These are phyloP conservation scores for Forsythia viridissima DNA, from an alignment of 257 asterid genomes.

Conservation along the genomic window DNA sequence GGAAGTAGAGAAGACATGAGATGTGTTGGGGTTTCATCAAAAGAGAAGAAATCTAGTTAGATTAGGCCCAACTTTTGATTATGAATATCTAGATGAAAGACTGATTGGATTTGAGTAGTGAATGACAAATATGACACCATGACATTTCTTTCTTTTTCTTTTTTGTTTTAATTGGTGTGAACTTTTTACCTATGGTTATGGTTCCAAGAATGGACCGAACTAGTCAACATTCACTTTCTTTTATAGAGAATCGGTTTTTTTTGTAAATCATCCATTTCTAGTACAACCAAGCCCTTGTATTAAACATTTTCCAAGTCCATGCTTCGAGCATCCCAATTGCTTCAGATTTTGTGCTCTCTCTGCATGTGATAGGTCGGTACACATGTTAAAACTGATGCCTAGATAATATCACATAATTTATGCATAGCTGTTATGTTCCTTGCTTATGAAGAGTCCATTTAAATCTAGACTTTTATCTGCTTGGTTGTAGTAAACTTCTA, in stretches of 20 bases:
- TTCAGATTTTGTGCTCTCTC: not conserved
- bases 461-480: conserved; percentile 3
- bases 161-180: not conserved
- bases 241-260: not conserved
- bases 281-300: not conserved
- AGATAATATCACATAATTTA: not conserved
- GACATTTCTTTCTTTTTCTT: not conserved
- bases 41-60: not conserved
- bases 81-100: not conserved
- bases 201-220: not conserved
- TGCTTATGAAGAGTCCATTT: conserved; percentile 10
- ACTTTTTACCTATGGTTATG: not conserved
- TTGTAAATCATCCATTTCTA: not conserved
- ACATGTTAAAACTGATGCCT: not conserved
- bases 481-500: conserved; percentile 12
- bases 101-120: not conserved
- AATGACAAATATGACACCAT: not conserved
- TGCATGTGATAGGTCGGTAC: not conserved
- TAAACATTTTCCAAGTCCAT: not conserved
- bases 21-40: not conserved
- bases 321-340: not conserved
- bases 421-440: not conserved
- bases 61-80: not conserved
- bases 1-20: not conserved
- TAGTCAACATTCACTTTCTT: not conserved